Evolutionary conservation across 2,329 filamentous ascomycete genomes (phyloP), one percentile per base, ranked within the genome.

Genomic region (Teratosphaeria nubilosa): DNA sequence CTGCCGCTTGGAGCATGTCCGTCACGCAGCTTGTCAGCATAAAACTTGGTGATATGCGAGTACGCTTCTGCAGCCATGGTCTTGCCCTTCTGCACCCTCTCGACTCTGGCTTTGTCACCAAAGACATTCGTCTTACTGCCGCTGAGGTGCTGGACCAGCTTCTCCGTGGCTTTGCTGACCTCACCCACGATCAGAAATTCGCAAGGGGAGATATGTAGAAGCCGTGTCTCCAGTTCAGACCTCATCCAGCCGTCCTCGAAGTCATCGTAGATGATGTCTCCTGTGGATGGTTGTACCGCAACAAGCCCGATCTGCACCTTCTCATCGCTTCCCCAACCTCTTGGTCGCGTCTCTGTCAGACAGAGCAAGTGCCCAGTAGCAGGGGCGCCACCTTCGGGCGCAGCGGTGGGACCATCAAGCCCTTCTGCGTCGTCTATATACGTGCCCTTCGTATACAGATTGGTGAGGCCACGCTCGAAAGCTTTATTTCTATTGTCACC

Each of bases 191-290:
- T 87, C 32, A 99, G 79, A 61, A 99, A 90, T 72, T 99, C 94
- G 74, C 91, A 96, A 0, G 94, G 94, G 0, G 92, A 90, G 64
- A 99, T 95, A 71, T 99, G 94, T 31, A 99, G 77, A 27, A 99
- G 77, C n/a, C 94, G 80, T 0, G 94, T 99, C 75, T 99, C 94
- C 34, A 99, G 88, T 71, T 99, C 94, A 67, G 87, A 91, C 54
- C 94, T 82, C 92, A 99, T 96, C 75, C 97, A 97, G 1, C 92
- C 91, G 68, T 99, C 94, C 66, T 97, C 90, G 66, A 99, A 99
- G 59, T 87, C 86, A 69, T 99, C 94, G 67, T 96, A 95, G 58
- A 97, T 87, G 66, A 99, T 90, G 71, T 97, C 92, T 58, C 94
- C 94, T 0, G 94, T 99, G 0, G 90, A 88, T 9, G 94, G 94